phyloP scores from a whole-genome alignment of 2,329 filamentous ascomycete genomes.

The Penicillium fuscoglaucum region DNA sequence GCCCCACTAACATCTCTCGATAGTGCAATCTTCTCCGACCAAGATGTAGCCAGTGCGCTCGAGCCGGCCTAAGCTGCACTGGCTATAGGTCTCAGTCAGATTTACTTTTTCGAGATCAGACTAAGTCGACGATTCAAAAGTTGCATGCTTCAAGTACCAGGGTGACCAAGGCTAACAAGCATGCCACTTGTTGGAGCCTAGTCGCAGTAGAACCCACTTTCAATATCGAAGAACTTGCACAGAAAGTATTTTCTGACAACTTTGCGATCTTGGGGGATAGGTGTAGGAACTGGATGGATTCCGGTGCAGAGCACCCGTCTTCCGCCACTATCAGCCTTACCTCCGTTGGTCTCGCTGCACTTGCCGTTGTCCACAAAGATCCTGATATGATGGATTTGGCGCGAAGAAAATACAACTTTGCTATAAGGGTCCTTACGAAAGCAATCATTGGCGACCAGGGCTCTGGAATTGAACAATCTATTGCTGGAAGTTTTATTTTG shows the following conservation, averaged over 20 bases:
- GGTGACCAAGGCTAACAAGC: neutral
- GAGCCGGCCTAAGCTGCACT: slow-evolving; percentile 1
- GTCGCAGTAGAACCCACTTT: neutral
- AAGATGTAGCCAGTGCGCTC: slow-evolving; percentile 6
- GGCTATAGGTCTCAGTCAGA: slow-evolving; percentile 7
- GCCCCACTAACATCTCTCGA: neutral
- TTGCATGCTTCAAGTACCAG: neutral
- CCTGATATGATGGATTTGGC: slow-evolving; percentile 3
- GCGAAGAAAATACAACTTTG: slow-evolving; percentile 1
- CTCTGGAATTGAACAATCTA: slow-evolving; percentile 2
- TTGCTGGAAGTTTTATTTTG: slow-evolving; percentile 5
- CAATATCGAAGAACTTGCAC: slow-evolving; percentile 1
- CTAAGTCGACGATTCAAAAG: neutral
- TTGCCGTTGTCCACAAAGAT: slow-evolving; percentile 6
- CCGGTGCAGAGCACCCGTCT: neutral
- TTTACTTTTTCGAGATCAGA: slow-evolving; percentile 6
- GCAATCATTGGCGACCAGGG: neutral
- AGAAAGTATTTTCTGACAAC: slow-evolving; percentile 5
- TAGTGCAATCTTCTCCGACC: slow-evolving; percentile 5
- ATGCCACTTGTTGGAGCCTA: neutral
- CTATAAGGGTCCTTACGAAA: neutral
- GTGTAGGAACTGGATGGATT: slow-evolving; percentile 5
- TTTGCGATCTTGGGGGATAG: neutral
- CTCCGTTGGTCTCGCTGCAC: slow-evolving; percentile 9
- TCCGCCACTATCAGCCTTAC: slow-evolving; percentile 1